Base-by-base conservation (phyloP, 2,329 filamentous ascomycete species). In the Aphanocladium album region DNA sequence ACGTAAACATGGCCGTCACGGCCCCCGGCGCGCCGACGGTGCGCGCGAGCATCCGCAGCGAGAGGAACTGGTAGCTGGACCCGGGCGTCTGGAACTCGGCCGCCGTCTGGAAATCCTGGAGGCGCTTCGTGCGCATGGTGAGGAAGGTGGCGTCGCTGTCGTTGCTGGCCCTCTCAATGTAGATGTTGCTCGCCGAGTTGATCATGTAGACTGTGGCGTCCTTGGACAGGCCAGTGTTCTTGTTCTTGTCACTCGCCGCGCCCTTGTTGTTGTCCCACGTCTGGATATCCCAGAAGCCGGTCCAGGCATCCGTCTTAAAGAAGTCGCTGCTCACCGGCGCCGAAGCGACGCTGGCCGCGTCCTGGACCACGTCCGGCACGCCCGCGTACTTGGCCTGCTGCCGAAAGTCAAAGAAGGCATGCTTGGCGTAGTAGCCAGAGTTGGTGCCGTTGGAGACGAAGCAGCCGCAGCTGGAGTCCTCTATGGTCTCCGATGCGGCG, bases 1-100 rank as follows among this genome's bases (percentile, higher is more conserved):
- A 84, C 5, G 80, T 82, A 70, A 84, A 84, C 66, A 83, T 73
- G 64, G 80, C 80, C 3, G 80, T 79, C 55, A 80, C 76, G 43
- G 80, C 81, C 35, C 81, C 82, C 0, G 76, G 68, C 19, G 70
- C 70, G 12, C 82, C 81, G 3, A 74, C 66, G 21, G 80, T 81
- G 58, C 81, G 78, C 17, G 80, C 79, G 30, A 79, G 74, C 77
- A 83, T 80, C 47, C 82, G 78, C 41, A 82, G 59, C 2, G 73
- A 74, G 27, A 71, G 56, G 61, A 66, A 73, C 37, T 68, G 68
- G 50, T 72, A 75, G 23, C 64, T 61, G 1, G 60, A 59, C 1
- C 63, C 55, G 6, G 62, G 30, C 11, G 77, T 76, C 63, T 80
- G 76, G 47, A 83, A 77, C 66, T 83, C 80, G 30, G 79, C 74